Evolutionary conservation across 768 basidiomycete genomes (phyloP), one percentile per base, ranked within the genome.

Genomic region (Kwoniella newhampshirensis): DNA sequence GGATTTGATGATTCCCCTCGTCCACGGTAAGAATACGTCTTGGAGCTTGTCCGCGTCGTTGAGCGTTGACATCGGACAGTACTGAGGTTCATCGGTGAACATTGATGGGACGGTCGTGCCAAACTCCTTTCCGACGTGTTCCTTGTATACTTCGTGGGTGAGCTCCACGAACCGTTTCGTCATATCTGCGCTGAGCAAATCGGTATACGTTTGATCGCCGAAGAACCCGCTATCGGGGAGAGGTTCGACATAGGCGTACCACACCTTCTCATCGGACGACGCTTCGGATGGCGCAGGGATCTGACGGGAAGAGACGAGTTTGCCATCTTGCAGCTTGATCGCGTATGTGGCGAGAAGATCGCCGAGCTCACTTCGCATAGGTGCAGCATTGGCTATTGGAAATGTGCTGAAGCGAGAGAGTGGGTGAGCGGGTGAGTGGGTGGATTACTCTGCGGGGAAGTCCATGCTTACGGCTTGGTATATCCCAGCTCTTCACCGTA

Each of bases 81-180:
- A 59, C 41, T 70, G 68, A 12, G 68, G 68, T 25, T 70, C 68
- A 40, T 70, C 68, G 1, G 66, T 67, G 54, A 70, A 70, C 35
- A 70, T 70, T 1, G 63, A 65, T 3, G 68, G 68, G 0, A 67
- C 51, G 6, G 60, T 50, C 15, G 9, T 39, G 9, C 66, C 66
- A 39, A 70, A 70, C 6, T 67, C 66, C 3, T 57, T 32, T 12
- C 68, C 68, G 12, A 60, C 45, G 9, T 59, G 37, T 26, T 54
- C 43, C 25, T 60, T 55, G 44, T 67, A 70, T 8, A 57, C 54
- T 46, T 70, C 68, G 27, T 70, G 66, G 1, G 68, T 70, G 32
- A 60, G 42, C 46, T 65, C 49, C 52, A 70, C 57, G 57, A 70
- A 67, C 8, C 54, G 28, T 20, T 60, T 36, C 1, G 55, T 60